Base-by-base conservation (phyloP, 176 grass and related monocot species). In the Pontederia crassipes region DNA sequence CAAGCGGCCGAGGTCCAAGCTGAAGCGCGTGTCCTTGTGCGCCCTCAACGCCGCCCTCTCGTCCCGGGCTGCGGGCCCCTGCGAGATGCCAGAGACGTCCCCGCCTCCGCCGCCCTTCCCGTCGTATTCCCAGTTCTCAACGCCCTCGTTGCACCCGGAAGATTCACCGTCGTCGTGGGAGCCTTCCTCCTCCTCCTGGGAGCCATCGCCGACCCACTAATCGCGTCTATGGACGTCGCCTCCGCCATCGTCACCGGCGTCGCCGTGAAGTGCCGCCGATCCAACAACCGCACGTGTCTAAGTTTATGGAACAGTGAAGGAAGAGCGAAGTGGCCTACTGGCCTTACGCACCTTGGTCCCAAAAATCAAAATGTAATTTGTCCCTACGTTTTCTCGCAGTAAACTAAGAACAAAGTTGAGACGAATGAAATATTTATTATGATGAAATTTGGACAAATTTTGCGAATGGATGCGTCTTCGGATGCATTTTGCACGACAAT, bases 101-200 rank as follows among this genome's bases (percentile, higher is more conserved):
- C 66, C 64, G 63, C 73, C 77, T 9, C 72, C 71, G 2, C 12
- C 1, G 14, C 46, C 14, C 2, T 12, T 51, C 16, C 27, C 69
- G 40, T 53, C 45, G 10, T 48, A 14, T 85, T 52, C 52, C 14
- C n/a, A 62, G 32, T 40, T 7, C 32, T 68, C 4, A 51, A 24
- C 24, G 57, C 56, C 46, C 20, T 9, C 54, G 20, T 45, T 63
- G 62, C 28, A 62, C 4, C 24, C 58, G 14, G 14, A 15, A 40
- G 45, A 84, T 55, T 52, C 56, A 56, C 51, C 62, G 62, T 7
- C 81, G 68, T 4, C 51, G 68, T 55, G 75, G 28, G 20, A 73
- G 49, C 71, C 75, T 75, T 76, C 78, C 67, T 32, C 75, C 55
- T 78, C 81, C 18, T 82, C 78, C 66, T 1, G 78, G 55, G 71